These are phyloP conservation scores for Vigna angularis DNA, from an alignment of 306 rosid genomes.

Conservation along the genomic window DNA sequence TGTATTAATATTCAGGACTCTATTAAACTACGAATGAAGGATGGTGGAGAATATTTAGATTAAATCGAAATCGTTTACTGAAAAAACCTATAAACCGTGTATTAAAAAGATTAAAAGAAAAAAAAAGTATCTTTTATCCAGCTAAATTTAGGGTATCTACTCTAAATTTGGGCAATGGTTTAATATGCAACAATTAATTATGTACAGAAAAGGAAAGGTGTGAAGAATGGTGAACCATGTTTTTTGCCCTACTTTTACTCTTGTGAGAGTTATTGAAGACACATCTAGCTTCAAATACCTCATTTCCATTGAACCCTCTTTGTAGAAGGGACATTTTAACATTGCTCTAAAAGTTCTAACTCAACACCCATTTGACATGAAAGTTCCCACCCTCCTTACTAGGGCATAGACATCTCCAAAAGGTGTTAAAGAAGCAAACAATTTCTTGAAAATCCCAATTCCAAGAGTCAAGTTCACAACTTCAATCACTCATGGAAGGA, in stretches of 20 bases:
- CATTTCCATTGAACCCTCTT: constrained; percentile 17
- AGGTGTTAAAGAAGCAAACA: constrained; percentile 14
- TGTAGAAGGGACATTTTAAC: constrained; percentile 13
- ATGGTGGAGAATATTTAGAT: no score
- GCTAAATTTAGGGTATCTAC: neutral
- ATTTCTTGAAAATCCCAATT: neutral
- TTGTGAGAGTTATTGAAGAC: constrained; percentile 5
- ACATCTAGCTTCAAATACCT: constrained; percentile 38
- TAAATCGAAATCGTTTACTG: no score
- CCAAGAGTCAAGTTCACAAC: constrained; percentile 18
- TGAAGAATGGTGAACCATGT: constrained; percentile 40
- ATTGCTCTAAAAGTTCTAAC: neutral
- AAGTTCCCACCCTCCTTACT: constrained; percentile 20
- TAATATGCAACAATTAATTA: neutral
- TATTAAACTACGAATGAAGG: no score
- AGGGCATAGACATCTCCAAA: neutral
- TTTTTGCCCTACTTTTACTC: constrained; percentile 42
- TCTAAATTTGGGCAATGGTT: constrained; percentile 18
- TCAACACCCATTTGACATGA: constrained; percentile 8
- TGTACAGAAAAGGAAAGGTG: neutral
- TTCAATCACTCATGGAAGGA: constrained; percentile 46
- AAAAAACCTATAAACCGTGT: neutral
- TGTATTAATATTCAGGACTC: no score
- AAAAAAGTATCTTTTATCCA: neutral
- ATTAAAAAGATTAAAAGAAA: constrained; percentile 12